Evolutionary conservation across 768 basidiomycete genomes (phyloP).

Genomic region (Scleroderma citrinum): DNA sequence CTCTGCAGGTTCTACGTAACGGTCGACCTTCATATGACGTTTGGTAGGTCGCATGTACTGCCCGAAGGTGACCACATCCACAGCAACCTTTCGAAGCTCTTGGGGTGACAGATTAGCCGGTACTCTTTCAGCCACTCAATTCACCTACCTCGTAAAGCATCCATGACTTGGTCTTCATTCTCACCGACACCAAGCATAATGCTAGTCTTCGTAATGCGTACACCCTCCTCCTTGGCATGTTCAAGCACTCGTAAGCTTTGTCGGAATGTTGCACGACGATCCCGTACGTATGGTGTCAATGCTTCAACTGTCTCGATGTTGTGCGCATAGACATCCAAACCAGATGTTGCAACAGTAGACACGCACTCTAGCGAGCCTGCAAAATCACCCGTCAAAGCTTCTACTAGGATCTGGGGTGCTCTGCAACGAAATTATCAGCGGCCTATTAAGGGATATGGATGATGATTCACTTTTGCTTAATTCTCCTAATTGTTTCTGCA

Average conservation of each 20-base stretch:
- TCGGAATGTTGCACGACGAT: conserved; percentile 87
- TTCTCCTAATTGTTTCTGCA: conserved; percentile 89
- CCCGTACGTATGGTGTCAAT: conserved; percentile 91
- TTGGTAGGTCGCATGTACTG: conserved; percentile 99
- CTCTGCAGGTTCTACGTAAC: conserved; percentile 91
- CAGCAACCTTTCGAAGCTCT: conserved; percentile 85
- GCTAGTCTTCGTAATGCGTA: conserved; percentile 92
- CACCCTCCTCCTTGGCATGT: conserved; percentile 79
- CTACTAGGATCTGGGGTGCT: conserved; percentile 92
- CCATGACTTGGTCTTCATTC: conserved; percentile 71
- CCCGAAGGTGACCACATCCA: conserved; percentile 98
- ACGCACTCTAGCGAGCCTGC: conserved; percentile 72
- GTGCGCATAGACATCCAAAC: conserved; percentile 96
- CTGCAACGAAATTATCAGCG: conserved; percentile 33
- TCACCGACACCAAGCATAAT: conserved; percentile 99
- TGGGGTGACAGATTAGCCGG: conserved; percentile 6
- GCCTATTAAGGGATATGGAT: background rate
- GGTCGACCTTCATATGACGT: conserved; percentile 97
- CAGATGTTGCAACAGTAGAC: conserved; percentile 80
- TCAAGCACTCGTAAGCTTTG: conserved; percentile 78
- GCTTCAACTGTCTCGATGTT: conserved; percentile 96
- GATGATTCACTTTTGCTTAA: conserved; percentile 77
- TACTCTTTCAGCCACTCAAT: background rate
- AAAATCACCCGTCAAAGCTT: conserved; percentile 95
- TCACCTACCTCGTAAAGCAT: conserved; percentile 71